phyloP scores from a whole-genome alignment of 139 green algal species.

The Nannochloris sp. region DNA sequence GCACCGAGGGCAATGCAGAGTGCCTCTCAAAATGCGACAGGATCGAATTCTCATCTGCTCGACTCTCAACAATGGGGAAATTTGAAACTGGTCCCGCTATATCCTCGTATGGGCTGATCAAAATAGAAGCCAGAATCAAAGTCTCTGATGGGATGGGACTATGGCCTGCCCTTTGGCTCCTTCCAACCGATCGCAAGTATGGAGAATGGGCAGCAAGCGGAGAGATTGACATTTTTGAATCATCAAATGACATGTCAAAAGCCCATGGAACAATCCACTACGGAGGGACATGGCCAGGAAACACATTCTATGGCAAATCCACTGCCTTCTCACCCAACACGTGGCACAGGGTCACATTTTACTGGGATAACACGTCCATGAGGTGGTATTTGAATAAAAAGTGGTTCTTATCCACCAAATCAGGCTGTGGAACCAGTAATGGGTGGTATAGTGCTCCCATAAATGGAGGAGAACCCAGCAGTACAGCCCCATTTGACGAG shows the following conservation, averaged over 20 bases:
- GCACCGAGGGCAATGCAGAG: background rate
- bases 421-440: background rate
- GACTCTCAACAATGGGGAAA: slow-evolving; percentile 1
- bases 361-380: background rate
- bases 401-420: background rate
- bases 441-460: slow-evolving; percentile 3
- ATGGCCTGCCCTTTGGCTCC: slow-evolving; percentile 27
- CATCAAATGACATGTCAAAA: background rate
- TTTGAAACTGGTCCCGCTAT: background rate
- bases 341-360: slow-evolving; percentile 9
- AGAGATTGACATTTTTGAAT: slow-evolving; percentile 24
- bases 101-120: background rate
- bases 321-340: background rate
- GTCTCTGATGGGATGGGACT: background rate
- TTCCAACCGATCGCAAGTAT: slow-evolving; percentile 6
- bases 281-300: slow-evolving; percentile 11
- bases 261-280: slow-evolving; percentile 16
- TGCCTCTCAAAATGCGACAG: background rate
- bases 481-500: slow-evolving; percentile 10
- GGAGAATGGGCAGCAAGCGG: slow-evolving; percentile 16
- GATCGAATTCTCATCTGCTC: slow-evolving; percentile 6
- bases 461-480: background rate
- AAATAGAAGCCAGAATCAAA: slow-evolving; percentile 3
- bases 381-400: slow-evolving; percentile 6
- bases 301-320: background rate